These are phyloP conservation scores for Cymbidium sinense DNA, from an alignment of 106 monocot genomes.

Conservation along the genomic window DNA sequence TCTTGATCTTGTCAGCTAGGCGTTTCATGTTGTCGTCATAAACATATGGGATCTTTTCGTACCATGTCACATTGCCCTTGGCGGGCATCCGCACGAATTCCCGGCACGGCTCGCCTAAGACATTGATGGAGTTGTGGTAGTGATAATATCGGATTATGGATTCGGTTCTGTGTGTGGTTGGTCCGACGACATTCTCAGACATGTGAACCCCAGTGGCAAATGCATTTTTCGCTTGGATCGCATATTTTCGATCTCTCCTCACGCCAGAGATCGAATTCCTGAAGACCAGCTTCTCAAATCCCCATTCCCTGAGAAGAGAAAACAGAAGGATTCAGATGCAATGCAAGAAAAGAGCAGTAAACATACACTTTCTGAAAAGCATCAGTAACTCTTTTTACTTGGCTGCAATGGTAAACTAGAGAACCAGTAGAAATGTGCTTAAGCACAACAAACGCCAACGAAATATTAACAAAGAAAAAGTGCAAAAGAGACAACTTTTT, in stretches of 20 bases:
- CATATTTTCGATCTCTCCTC: conserved; percentile 44
- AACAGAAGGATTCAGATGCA: not conserved
- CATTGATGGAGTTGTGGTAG: conserved; percentile 60
- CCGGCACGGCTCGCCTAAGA: conserved; percentile 41
- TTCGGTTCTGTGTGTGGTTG: conserved; percentile 39
- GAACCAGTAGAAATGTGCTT: not conserved
- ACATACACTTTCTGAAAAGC: not conserved
- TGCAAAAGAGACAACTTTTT: not conserved
- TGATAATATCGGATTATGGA: conserved; percentile 54
- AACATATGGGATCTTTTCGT: conserved; percentile 39
- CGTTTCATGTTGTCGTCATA: conserved; percentile 36
- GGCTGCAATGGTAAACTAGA: not conserved
- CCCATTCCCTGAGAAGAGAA: conserved; percentile 46
- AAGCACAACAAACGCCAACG: not conserved
- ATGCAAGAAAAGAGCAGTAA: not conserved
- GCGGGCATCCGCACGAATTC: conserved; percentile 22
- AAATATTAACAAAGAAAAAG: not conserved
- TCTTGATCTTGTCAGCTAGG: conserved; percentile 16
- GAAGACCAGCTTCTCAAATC: conserved; percentile 71
- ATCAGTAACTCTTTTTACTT: conserved; percentile 3
- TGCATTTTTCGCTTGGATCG: conserved; percentile 47
- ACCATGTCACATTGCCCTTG: conserved; percentile 15
- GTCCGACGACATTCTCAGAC: conserved; percentile 50
- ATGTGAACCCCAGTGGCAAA: conserved; percentile 73
- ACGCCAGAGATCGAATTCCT: conserved; percentile 25